Percentiles rank a stretch among this genome's conserved stretches.
Evolutionary conservation across 106 monocot species (phyloP).

Genomic region (Dendrobium catenatum): DNA sequence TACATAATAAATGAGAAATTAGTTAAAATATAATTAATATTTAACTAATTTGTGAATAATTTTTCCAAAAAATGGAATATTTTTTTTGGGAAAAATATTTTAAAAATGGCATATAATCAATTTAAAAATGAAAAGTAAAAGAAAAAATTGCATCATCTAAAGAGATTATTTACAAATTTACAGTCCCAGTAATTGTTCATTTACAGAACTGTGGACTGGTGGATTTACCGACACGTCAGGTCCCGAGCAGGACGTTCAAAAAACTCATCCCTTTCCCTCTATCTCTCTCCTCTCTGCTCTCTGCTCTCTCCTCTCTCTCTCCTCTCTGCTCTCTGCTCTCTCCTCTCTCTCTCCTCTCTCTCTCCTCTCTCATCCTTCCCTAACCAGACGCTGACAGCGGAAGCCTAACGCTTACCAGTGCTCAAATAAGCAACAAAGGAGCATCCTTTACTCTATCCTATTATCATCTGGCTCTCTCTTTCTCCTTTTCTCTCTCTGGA

Average conservation of each 20-base stretch:
- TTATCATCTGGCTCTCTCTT: neutral
- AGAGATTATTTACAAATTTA: no score
- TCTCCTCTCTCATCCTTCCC: neutral
- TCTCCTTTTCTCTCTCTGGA: neutral
- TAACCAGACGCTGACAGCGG: neutral
- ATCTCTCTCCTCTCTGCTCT: neutral
- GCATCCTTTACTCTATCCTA: neutral
- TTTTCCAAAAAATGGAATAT: no score
- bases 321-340: no score
- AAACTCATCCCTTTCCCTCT: neutral
- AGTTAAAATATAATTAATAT: no score
- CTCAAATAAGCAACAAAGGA: constrained; percentile 2
- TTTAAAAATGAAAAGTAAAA: no score
- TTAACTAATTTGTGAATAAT: no score
- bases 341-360: neutral
- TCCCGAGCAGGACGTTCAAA: constrained; percentile 1
- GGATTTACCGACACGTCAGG: neutral
- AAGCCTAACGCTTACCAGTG: neutral
- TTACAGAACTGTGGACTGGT: neutral
- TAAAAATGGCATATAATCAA: no score
- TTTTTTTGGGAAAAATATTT: no score
- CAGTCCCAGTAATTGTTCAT: no score
- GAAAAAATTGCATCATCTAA: no score
- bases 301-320: neutral
- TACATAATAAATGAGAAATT: no score